Percentiles rank a stretch among this genome's conserved stretches.
Conservation (phyloP, 2,329 filamentous ascomycete genomes). For the Colletotrichum higginsianum region DNA sequence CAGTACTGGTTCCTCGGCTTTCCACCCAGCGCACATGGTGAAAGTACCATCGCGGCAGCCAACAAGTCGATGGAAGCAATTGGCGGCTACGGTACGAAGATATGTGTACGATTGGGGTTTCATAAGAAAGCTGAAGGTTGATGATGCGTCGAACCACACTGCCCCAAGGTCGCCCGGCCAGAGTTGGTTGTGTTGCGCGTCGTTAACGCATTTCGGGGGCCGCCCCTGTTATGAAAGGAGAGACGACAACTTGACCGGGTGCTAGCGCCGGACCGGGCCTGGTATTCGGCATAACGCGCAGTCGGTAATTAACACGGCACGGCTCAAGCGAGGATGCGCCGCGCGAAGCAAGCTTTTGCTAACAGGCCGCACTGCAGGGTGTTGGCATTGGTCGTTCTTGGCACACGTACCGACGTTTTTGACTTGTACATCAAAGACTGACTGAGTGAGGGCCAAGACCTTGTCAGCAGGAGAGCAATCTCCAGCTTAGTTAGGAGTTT, state of each 20-base stretch:
- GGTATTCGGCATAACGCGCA: neutral
- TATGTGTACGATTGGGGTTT: neutral
- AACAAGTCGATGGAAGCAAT: neutral
- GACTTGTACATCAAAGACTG: too few species aligned
- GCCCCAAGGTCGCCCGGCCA: neutral
- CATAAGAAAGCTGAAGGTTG: too few species aligned
- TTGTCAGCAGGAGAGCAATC: neutral
- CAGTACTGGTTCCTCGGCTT: slow-evolving; percentile 25
- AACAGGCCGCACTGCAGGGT: neutral
- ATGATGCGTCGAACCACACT: neutral
- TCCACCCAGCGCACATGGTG: slow-evolving; percentile 20
- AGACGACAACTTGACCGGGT: neutral
- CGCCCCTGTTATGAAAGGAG: neutral
- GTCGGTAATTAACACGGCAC: neutral
- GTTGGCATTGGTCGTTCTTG: neutral
- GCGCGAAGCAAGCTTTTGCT: neutral
- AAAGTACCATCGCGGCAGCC: neutral
- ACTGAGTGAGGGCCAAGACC: too few species aligned
- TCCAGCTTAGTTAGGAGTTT: fast-evolving
- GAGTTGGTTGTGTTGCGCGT: neutral
- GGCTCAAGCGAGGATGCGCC: neutral
- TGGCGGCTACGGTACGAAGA: neutral
- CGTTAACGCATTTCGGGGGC: neutral
- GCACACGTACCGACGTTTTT: too few species aligned
- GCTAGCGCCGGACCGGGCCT: neutral